Percentiles rank a stretch among this genome's conserved stretches.
These are phyloP conservation scores for Dryadomyces quercus-mongolicae DNA, from an alignment of 2,329 filamentous ascomycete species.

Conservation along the genomic window DNA sequence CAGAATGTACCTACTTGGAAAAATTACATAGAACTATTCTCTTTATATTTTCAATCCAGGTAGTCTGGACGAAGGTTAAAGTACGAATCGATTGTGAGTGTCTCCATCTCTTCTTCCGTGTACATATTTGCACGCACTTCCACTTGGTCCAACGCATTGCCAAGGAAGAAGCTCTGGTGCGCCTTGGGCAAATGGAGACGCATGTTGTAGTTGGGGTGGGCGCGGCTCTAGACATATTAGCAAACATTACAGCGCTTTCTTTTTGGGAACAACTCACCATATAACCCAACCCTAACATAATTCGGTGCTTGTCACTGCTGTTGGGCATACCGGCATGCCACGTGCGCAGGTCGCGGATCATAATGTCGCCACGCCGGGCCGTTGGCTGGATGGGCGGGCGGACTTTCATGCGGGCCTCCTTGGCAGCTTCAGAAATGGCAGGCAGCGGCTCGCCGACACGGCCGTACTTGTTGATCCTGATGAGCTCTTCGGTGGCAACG, in stretches of 20 bases:
- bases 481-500: constrained; percentile 11
- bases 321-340: constrained; percentile 57
- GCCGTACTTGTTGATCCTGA: neutral
- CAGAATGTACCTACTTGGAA: too few relatives aligned
- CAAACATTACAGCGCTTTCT: too few relatives aligned
- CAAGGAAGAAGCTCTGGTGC: constrained; percentile 12
- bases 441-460: constrained; percentile 5
- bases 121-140: constrained; percentile 14
- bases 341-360: constrained; percentile 46
- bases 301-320: constrained; percentile 30
- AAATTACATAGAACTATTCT: too few relatives aligned
- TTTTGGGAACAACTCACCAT: neutral
- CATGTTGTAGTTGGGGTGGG: constrained; percentile 13
- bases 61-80: constrained; percentile 11
- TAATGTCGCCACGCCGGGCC: constrained; percentile 18
- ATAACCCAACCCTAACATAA: constrained; percentile 35
- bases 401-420: neutral
- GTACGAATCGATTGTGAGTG: constrained; percentile 5
- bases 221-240: constrained; percentile 7
- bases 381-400: constrained; percentile 7
- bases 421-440: neutral
- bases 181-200: constrained; percentile 11
- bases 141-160: constrained; percentile 6
- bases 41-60: neutral
- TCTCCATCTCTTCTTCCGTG: constrained; percentile 7